phyloP scores from a whole-genome alignment of 106 monocot genomes.

The Triglochin maritima region DNA sequence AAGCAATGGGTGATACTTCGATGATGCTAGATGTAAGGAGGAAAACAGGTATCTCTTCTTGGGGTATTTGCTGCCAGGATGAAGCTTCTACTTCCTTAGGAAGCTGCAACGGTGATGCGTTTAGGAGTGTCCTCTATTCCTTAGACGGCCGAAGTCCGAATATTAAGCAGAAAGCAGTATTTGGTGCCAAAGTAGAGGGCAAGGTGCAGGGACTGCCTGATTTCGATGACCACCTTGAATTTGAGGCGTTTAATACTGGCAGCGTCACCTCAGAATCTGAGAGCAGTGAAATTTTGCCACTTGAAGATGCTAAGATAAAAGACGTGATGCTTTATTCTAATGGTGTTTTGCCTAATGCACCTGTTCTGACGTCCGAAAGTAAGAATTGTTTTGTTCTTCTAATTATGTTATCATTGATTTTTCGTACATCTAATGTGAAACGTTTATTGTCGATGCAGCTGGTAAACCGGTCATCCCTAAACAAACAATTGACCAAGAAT shows the following conservation, averaged over 20 bases:
- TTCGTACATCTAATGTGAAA: too few species aligned
- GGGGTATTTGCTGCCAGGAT: background rate
- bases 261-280: slow-evolving; percentile 5
- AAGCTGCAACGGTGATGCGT: slow-evolving; percentile 4
- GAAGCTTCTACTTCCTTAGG: slow-evolving; percentile 19
- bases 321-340: slow-evolving; percentile 32
- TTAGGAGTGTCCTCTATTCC: slow-evolving; percentile 2
- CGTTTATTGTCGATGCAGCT: slow-evolving; percentile 21
- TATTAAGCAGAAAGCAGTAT: background rate
- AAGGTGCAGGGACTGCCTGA: background rate
- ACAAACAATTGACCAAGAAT: slow-evolving; percentile 80
- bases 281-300: slow-evolving; percentile 4
- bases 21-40: slow-evolving; percentile 1
- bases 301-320: slow-evolving; percentile 9
- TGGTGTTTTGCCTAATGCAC: slow-evolving; percentile 12
- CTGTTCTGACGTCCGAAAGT: slow-evolving; percentile 15
- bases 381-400: background rate
- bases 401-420: too few species aligned
- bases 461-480: slow-evolving; percentile 17
- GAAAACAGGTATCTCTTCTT: background rate
- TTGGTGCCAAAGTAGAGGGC: background rate
- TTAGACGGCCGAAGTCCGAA: slow-evolving; percentile 5
- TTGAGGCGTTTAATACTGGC: background rate
- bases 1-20: slow-evolving; percentile 4
- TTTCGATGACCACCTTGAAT: background rate